Evolutionary conservation across 441 rosid genomes (phyloP), one percentile per base, ranked within the genome.

Genomic region (Populus hybrid): DNA sequence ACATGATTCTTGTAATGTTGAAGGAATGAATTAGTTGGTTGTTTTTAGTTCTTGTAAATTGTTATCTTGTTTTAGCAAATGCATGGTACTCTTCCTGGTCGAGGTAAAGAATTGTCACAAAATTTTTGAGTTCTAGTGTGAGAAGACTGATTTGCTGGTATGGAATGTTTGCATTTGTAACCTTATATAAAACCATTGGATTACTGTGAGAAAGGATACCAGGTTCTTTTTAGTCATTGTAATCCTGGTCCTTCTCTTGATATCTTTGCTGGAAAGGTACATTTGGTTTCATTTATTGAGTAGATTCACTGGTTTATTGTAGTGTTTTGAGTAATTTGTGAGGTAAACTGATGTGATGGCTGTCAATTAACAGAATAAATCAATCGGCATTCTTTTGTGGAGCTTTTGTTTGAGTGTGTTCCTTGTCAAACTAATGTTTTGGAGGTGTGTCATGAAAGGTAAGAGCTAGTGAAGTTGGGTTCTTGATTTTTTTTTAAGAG

Each of bases 381-480:
- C 91, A 16, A 63, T 79, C 81, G 5, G 67, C 35, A 35, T 50
- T 81, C 73, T 86, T 76, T 83, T 83, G 34, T 88, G 90, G 94
- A 84, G 88, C 84, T 82, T 82, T 73, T 68, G 89, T 71, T 80
- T 88, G 14, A 84, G 83, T 82, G 94, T 84, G 70, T 78, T 87
- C 40, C 73, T 92, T 66, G 69, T 85, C 78, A 78, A 86, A 75
- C 71, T 87, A 34, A 80, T 85, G 79, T 69, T 81, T 50, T 82
- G 84, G 87, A 94, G 82, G 80, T 68, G 84, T 78, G 89, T 91
- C 80, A 80, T 86, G 83, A 89, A 88, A 94, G 98, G 99, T 92
- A 80, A 82, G 89, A 70, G 21, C 32, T 57, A 30, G 66, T 69
- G 18, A 69, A 9, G 35, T 28, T 38, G 28, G 75, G 36, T 68